Conservation (phyloP, 306 rosid genomes). For the Begonia peltatifolia region DNA sequence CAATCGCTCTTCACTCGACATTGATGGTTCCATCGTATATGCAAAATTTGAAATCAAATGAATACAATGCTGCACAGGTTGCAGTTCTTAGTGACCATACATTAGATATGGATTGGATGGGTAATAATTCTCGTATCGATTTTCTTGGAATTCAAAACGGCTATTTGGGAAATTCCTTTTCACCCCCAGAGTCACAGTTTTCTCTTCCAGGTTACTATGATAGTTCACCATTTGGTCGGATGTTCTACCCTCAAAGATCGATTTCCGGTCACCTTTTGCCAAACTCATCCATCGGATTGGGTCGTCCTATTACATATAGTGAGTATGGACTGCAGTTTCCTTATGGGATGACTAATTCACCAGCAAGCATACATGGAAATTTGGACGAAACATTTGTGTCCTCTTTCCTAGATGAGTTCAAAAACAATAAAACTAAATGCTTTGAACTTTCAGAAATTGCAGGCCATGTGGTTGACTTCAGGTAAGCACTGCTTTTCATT, state of each 20-base stretch:
- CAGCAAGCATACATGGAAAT: slow-evolving; percentile 62
- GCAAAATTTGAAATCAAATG: slow-evolving; percentile 74
- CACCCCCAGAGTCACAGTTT: slow-evolving; percentile 69
- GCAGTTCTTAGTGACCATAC: slow-evolving; percentile 54
- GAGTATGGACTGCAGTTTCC: slow-evolving; percentile 64
- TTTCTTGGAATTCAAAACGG: slow-evolving; percentile 73
- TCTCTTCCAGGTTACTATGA: slow-evolving; percentile 65
- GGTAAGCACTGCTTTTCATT: slow-evolving; percentile 21
- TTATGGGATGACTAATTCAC: slow-evolving; percentile 70
- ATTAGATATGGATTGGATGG: slow-evolving; percentile 49
- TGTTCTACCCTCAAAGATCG: slow-evolving; percentile 80
- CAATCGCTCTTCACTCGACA: slow-evolving; percentile 55
- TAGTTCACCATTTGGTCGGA: slow-evolving; percentile 50
- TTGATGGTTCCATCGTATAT: slow-evolving; percentile 63
- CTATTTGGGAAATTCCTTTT: slow-evolving; percentile 48
- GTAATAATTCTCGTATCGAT: slow-evolving; percentile 43
- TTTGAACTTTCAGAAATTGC: slow-evolving; percentile 80
- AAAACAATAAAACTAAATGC: slow-evolving; percentile 73
- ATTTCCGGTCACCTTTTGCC: slow-evolving; percentile 50
- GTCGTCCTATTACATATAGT: slow-evolving; percentile 65
- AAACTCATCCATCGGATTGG: slow-evolving; percentile 67
- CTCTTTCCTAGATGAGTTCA: slow-evolving; percentile 85
- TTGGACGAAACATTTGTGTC: slow-evolving; percentile 64
- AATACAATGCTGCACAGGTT: slow-evolving; percentile 65
- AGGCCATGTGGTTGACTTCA: slow-evolving; percentile 67